Base-by-base conservation (phyloP, 139 green algal species). In the Chlamydomonas applanata region DNA sequence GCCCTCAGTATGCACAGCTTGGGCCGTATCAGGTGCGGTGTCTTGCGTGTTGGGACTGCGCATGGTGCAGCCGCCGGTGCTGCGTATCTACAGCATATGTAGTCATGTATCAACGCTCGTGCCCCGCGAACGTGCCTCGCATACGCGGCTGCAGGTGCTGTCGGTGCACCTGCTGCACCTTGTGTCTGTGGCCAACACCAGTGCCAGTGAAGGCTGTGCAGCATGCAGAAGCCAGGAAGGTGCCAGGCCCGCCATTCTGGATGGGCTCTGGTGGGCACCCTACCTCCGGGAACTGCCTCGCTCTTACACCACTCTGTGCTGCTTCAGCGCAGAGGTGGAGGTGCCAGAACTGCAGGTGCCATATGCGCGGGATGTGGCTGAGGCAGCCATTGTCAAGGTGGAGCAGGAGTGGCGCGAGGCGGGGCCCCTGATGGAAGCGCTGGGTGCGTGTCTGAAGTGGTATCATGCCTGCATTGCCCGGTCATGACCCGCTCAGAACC, bases 201-300 rank as follows among this genome's bases (percentile, higher is more conserved):
- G 40, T 11, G 11, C 7, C 40, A 49, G 7, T 11, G 11, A 7
- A 49, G 40, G 40, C 40, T 7, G 40, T 49, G 40, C 40, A 49
- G 40, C 40, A 7, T 49, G 40, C 40, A 49, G 7, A 7, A 49
- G 40, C 7, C 40, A 49, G 40, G 7, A 49, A 11, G 40, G 40
- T 49, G 11, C 40, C 7, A 11, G 40, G 7, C 40, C 40, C 40
- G 11, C 40, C 7, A 11, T 49, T 11, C 40, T 7, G 7, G 40
- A 49, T 25, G 36, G 36, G 49, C 92, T 83, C 7, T 80, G 76
- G 61, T 96, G 91, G 91, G 9, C 19, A 5, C 82, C 78, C 1
- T 96, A 96, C 83, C 53, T 96, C 1, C 33, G n/a, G n/a, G 74
- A 84, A 66, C 82, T 96, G 35, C 91, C 91, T 0, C 73, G 60